Base-by-base conservation (phyloP, 805 yeast species). In the Ogataea wickerhamii region DNA sequence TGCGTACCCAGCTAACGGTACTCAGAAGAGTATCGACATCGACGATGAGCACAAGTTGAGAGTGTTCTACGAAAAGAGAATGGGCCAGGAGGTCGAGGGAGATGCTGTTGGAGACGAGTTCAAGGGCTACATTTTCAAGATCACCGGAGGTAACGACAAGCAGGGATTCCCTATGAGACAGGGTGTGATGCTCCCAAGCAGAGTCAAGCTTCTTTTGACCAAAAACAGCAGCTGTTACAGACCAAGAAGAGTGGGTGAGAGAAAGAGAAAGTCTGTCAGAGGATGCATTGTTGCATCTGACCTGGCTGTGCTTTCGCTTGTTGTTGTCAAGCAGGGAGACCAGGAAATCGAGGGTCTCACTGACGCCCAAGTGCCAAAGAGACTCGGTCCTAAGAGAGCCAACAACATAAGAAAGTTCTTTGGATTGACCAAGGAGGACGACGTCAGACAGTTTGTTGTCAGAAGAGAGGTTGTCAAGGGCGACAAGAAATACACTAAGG, bases 161-260 rank as follows among this genome's bases (percentile, higher is more conserved):
- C 98, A 93, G 80, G 98, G 98, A 79, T 93, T 93, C 96, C 98
- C 98, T 77, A 93, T 94, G 98, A 93, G 89, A 77, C 98, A 94
- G 78, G 98, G 98, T 84, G 98, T 93, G 56, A 78, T 93, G 82
- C 93, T 87, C 80, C 98, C 98, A 76, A 88, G 94, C 82, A 94
- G 98, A 83, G 98, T 93, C 63, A 88, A 86, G 72, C 82, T 93
- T 64, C 81, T 93, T 69, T 79, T 93, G 68, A 72, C 95, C 60
- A 82, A 87, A 76, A 96, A 91, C 66, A 83, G 77, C 78, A 87
- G 97, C 62, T 91, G 98, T 81, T 93, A 93, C 95, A 91, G 98
- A 82, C 94, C 96, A 73, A 93, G 98, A 82, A 87, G 98, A 78
- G 67, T 73, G 56, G 98, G 98, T 83, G 98, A 93, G 82, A 87